Conservation (phyloP, 108 stramenopile genomes). For the Skeletonema tropicum region DNA sequence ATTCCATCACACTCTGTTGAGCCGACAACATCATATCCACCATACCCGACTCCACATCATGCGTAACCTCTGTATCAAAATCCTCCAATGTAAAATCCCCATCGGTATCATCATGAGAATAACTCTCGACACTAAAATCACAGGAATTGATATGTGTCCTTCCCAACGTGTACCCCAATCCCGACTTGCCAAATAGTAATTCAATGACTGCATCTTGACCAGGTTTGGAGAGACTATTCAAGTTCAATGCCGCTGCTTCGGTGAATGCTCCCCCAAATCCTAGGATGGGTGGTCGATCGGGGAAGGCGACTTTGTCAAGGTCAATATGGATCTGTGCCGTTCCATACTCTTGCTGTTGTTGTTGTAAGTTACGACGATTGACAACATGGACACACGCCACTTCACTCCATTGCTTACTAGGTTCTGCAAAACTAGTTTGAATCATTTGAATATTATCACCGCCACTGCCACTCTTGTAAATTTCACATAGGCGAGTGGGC, state of each 20-base stretch:
- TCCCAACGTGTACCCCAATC: slow-evolving; percentile 86
- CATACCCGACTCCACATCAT: slow-evolving; percentile 86
- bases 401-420: slow-evolving; percentile 68
- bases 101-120: slow-evolving; percentile 85
- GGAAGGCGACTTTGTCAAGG: slow-evolving; percentile 51
- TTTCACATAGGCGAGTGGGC: slow-evolving; percentile 23
- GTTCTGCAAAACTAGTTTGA: slow-evolving; percentile 63
- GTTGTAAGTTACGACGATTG: slow-evolving; percentile 1
- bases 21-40: slow-evolving; percentile 81
- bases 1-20: slow-evolving; percentile 30
- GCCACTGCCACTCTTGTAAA: slow-evolving; percentile 5
- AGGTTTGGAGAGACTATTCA: slow-evolving; percentile 62
- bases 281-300: slow-evolving; percentile 67
- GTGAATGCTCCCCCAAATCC: slow-evolving; percentile 98
- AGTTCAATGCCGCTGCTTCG: slow-evolving; percentile 91
- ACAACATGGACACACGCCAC: slow-evolving; percentile 54
- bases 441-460: slow-evolving; percentile 48
- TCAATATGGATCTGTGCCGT: slow-evolving; percentile 65
- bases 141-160: slow-evolving; percentile 96
- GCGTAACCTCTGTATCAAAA: slow-evolving; percentile 78
- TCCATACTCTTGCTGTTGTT: slow-evolving; percentile 42
- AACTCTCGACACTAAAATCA: slow-evolving; percentile 90
- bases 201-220: slow-evolving; percentile 85
- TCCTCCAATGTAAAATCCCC: slow-evolving; percentile 88
- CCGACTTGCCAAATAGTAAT: slow-evolving; percentile 85